phyloP scores from a whole-genome alignment of 495 filamentous ascomycete genomes.

The Talaromyces adpressus region DNA sequence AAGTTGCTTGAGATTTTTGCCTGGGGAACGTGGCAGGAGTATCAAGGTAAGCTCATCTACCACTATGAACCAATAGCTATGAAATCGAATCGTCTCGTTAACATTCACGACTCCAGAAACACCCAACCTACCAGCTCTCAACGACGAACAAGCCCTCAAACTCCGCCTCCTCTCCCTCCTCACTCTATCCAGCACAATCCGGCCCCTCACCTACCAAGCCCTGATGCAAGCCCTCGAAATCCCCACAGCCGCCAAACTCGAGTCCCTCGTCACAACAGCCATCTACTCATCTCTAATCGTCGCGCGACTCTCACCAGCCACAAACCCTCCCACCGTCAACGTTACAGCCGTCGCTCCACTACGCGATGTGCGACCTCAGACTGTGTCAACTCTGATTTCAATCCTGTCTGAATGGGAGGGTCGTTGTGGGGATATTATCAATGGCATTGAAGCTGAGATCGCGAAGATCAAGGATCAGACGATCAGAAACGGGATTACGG shows the following conservation, averaged over 20 bases:
- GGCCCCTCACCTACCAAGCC: constrained; percentile 63
- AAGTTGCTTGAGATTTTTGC: constrained; percentile 84
- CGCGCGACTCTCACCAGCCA: constrained; percentile 71
- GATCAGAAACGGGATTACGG: constrained; percentile 40
- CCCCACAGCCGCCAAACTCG: constrained; percentile 60
- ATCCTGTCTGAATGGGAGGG: constrained; percentile 66
- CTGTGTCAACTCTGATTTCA: constrained; percentile 57
- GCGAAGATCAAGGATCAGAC: constrained; percentile 47
- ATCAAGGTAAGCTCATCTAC: no score
- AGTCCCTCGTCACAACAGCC: constrained; percentile 81
- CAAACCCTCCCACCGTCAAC: constrained; percentile 56
- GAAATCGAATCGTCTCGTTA: no score
- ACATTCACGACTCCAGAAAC: constrained; percentile 32
- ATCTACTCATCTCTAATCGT: constrained; percentile 79
- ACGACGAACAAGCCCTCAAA: constrained; percentile 67
- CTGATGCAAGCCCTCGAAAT: constrained; percentile 64
- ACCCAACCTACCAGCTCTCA: constrained; percentile 61
- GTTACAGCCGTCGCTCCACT: constrained; percentile 76
- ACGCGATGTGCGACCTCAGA: constrained; percentile 70
- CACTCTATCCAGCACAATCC: constrained; percentile 55
- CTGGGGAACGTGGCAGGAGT: constrained; percentile 81
- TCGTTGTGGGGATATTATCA: constrained; percentile 68
- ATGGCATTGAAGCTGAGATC: constrained; percentile 68
- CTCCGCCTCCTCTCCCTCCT: constrained; percentile 88
- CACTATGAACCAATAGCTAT: no score